Percentiles rank a stretch among this genome's conserved stretches.
phyloP scores from a whole-genome alignment of 495 filamentous ascomycete species.

The Astrothelium macrocarpum region DNA sequence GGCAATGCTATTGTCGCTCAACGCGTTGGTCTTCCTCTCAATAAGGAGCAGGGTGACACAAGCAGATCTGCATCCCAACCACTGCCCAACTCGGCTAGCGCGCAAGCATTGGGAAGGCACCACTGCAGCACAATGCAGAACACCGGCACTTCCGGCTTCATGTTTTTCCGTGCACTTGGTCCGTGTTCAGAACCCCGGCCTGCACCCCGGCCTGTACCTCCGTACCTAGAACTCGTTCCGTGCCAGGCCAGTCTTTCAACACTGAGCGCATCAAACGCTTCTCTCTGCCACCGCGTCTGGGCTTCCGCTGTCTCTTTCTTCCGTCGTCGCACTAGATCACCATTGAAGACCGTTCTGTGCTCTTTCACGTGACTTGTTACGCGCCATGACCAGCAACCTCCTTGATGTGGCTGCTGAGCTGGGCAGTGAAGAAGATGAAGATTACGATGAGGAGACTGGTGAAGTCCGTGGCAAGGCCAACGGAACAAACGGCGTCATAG shows the following conservation, averaged over 20 bases:
- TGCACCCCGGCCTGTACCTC: background rate
- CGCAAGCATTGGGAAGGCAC: no score
- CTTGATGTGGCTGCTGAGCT: constrained; percentile 77
- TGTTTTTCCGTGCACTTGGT: background rate
- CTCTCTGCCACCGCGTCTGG: background rate
- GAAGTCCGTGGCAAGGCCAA: constrained; percentile 43
- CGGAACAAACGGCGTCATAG: constrained; percentile 39
- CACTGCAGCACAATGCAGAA: no score
- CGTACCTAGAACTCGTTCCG: background rate
- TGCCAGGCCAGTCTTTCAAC: background rate
- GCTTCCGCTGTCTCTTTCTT: background rate
- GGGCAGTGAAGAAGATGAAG: constrained; percentile 84
- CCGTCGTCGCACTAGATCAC: background rate
- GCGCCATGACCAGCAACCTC: constrained; percentile 28
- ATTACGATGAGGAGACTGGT: constrained; percentile 71
- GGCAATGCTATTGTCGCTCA: background rate
- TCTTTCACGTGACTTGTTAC: background rate
- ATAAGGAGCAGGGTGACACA: no score
- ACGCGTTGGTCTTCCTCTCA: background rate
- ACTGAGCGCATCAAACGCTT: background rate
- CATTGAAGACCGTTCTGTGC: background rate
- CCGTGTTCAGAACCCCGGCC: background rate
- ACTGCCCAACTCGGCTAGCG: no score
- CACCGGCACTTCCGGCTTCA: background rate
- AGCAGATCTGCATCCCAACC: no score